phyloP scores from a whole-genome alignment of 495 filamentous ascomycete species.

The Penicillium coprophilum region DNA sequence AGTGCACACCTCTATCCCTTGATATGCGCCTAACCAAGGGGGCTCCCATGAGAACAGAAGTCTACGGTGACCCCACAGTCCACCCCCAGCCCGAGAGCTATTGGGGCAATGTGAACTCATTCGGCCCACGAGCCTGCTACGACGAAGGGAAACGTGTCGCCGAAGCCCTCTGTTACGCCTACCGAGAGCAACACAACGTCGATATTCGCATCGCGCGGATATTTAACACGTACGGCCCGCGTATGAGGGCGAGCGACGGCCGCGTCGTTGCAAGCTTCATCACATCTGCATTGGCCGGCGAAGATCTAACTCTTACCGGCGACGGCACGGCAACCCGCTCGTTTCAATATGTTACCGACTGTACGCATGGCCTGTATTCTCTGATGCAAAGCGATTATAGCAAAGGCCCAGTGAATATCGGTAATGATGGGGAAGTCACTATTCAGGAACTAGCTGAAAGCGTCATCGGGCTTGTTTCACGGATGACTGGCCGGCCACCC shows the following conservation, averaged over 20 bases:
- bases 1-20: too few relatives aligned
- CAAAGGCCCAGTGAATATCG: constrained; percentile 22
- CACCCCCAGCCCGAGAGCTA: too few relatives aligned
- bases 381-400: constrained; percentile 23
- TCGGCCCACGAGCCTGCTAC: too few relatives aligned
- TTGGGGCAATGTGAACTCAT: too few relatives aligned
- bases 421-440: constrained; percentile 21
- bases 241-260: constrained; percentile 4
- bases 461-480: constrained; percentile 13
- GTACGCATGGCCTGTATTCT: constrained; percentile 15
- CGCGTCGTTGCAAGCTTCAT: constrained; percentile 25
- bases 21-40: too few relatives aligned
- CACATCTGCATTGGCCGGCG: constrained; percentile 10
- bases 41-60: too few relatives aligned
- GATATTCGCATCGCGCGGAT: too few relatives aligned
- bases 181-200: too few relatives aligned
- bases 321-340: constrained; percentile 23
- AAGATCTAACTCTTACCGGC: constrained; percentile 15
- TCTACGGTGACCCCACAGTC: too few relatives aligned
- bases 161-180: too few relatives aligned
- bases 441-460: constrained; percentile 19
- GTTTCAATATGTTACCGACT: constrained; percentile 25
- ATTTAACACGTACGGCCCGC: too few relatives aligned
- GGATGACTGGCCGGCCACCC: constrained; percentile 2
- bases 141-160: too few relatives aligned